These are phyloP conservation scores for Maudiozyma barnettii DNA, from an alignment of 805 yeast genomes.

Conservation along the genomic window DNA sequence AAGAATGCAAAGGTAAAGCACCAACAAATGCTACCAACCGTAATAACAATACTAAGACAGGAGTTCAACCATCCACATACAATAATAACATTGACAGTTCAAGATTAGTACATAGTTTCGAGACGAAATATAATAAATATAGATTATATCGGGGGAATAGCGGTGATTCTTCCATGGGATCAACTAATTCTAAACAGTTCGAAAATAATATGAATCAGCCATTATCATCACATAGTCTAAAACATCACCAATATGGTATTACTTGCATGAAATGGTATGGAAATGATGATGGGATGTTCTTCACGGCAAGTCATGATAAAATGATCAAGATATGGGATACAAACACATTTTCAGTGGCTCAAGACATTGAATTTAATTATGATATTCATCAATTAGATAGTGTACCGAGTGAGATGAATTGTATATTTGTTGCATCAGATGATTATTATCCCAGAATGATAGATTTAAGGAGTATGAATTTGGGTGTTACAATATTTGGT, in stretches of 20 bases:
- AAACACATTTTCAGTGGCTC: constrained; percentile 51
- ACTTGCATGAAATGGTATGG: constrained; percentile 85
- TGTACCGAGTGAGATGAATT: constrained; percentile 26
- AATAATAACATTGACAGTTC: background rate
- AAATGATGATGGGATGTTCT: constrained; percentile 73
- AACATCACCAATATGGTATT: constrained; percentile 49
- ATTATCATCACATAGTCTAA: constrained; percentile 8
- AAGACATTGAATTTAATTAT: constrained; percentile 50
- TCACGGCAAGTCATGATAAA: constrained; percentile 72
- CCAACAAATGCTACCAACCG: background rate
- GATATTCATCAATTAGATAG: constrained; percentile 58
- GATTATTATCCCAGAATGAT: constrained; percentile 58
- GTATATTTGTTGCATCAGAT: constrained; percentile 68
- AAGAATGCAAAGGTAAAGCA: constrained; percentile 7
- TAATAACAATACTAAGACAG: background rate
- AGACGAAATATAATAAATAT: constrained; percentile 16
- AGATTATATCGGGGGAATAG: constrained; percentile 11
- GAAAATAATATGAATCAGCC: background rate
- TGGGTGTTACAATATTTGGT: constrained; percentile 62
- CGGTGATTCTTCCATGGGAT: too few relatives aligned
- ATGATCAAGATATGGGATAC: constrained; percentile 79
- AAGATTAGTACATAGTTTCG: constrained; percentile 14
- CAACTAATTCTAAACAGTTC: background rate
- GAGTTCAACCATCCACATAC: background rate
- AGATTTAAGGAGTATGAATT: constrained; percentile 64